Conservation (phyloP, 2,329 filamentous ascomycete species). For the Fusarium sp. region DNA sequence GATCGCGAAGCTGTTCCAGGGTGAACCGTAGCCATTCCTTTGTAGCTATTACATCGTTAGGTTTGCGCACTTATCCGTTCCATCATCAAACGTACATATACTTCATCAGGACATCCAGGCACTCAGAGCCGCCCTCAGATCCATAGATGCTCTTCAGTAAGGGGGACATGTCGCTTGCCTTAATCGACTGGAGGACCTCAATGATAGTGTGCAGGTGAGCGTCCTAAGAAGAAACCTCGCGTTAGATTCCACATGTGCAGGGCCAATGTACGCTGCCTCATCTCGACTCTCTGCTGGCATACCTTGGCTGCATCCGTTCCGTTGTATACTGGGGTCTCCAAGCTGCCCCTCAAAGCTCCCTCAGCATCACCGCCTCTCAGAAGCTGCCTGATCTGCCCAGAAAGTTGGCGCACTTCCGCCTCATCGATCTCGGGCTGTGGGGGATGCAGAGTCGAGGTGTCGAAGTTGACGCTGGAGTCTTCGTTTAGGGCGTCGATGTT, state of each 20-base stretch:
- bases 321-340: conserved; percentile 85
- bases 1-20: conserved; percentile 56
- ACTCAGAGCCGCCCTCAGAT: conserved; percentile 81
- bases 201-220: conserved; percentile 87
- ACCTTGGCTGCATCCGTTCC: conserved; percentile 68
- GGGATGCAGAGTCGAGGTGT: conserved; percentile 83
- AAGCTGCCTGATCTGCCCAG: conserved; percentile 85
- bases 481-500: conserved; percentile 92
- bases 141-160: conserved; percentile 84
- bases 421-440: conserved; percentile 78
- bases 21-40: conserved; percentile 76
- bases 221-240: conserved; percentile 63
- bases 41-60: conserved; percentile 69
- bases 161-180: conserved; percentile 93
- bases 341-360: conserved; percentile 82
- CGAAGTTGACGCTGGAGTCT: conserved; percentile 91
- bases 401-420: conserved; percentile 79
- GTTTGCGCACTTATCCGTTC: not conserved
- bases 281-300: conserved; percentile 8
- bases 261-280: not conserved
- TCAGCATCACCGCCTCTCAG: conserved; percentile 87
- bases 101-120: conserved; percentile 95
- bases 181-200: conserved; percentile 95
- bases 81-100: conserved; percentile 75
- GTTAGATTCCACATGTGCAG: conserved; percentile 2